Evolutionary conservation across 2,329 filamentous ascomycete species (phyloP), one percentile per base, ranked within the genome.

Genomic region (Colletotrichum scovillei): DNA sequence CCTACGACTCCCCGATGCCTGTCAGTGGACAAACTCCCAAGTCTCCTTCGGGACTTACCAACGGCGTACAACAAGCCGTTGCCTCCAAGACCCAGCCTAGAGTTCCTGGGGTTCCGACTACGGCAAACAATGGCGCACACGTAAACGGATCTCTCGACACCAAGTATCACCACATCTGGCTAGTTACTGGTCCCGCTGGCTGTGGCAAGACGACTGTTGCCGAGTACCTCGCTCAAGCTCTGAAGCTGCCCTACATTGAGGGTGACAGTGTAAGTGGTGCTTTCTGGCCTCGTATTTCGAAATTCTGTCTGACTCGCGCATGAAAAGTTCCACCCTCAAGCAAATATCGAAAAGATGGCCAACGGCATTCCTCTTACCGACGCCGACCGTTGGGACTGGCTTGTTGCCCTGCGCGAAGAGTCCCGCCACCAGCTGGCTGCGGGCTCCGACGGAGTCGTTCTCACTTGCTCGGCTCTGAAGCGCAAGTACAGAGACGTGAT

Each of bases 331-430:
- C 94, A 95, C 76, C 91, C 94, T 0, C 84, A 88, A 38, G 88
- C 93, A 79, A 98, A 96, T 84, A 92, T 95, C 78, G 92, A 95
- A 67, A 99, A 98, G 84, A 99, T 99, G 97, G 88, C 90, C 79
- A 88, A 88, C 77, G 94, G 94, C 77, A 92, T 91, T 69, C 95
- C 97, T 2, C 88, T 99, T 46, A 97, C 94, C 69, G 97, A 99
- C 80, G 92, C 92, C 73, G 97, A 99, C 84, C 93, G 97, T 76
- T 98, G 97, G 97, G 96, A 98, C 86, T 99, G 97, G 97, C 91
- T 99, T 75, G 94, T 93, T 59, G 87, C 88, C 14, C 88, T 97
- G 16, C 93, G 94, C 75, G 90, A 94, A 76, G 92, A 92, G 78
- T 90, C 91, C 7, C 86, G 92, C 68, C 83, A 84, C 66, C 86